Conservation (phyloP, 2,329 filamentous ascomycete genomes). For the Colletotrichum sp. region DNA sequence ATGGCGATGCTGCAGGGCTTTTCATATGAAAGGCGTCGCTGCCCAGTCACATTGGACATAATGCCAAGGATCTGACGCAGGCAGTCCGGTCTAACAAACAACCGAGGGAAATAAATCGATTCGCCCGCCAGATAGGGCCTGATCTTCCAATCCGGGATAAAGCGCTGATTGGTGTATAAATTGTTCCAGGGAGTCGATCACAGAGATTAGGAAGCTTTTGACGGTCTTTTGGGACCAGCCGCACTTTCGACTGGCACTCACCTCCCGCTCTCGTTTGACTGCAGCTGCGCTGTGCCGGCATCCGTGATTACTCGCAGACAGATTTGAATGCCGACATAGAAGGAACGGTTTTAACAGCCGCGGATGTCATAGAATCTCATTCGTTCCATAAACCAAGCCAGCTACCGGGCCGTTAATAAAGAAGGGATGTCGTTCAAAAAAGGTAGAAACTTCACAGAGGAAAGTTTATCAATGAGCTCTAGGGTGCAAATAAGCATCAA, state of each 20-base stretch:
- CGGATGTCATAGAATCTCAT: rapidly evolving
- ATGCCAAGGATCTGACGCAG: constrained; percentile 4
- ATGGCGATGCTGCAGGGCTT: constrained; percentile 13
- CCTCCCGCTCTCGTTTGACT: background rate
- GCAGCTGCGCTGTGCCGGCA: background rate
- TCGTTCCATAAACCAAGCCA: rapidly evolving
- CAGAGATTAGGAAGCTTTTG: background rate
- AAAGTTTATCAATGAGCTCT: background rate
- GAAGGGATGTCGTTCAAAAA: background rate
- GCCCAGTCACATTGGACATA: background rate
- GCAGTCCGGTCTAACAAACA: background rate
- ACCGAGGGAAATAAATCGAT: background rate
- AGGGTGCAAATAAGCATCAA: constrained; percentile 2
- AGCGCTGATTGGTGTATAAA: constrained; percentile 16
- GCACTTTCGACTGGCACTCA: background rate
- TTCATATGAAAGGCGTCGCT: background rate
- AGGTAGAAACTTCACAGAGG: background rate
- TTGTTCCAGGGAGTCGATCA: background rate
- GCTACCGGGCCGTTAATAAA: rapidly evolving
- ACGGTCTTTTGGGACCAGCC: background rate
- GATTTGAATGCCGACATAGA: background rate
- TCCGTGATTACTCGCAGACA: background rate
- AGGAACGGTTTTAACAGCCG: rapidly evolving
- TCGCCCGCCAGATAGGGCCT: background rate
- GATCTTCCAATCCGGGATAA: background rate